Base-by-base conservation (phyloP, 2,329 filamentous ascomycete species). In the Anisogramma anomala region DNA sequence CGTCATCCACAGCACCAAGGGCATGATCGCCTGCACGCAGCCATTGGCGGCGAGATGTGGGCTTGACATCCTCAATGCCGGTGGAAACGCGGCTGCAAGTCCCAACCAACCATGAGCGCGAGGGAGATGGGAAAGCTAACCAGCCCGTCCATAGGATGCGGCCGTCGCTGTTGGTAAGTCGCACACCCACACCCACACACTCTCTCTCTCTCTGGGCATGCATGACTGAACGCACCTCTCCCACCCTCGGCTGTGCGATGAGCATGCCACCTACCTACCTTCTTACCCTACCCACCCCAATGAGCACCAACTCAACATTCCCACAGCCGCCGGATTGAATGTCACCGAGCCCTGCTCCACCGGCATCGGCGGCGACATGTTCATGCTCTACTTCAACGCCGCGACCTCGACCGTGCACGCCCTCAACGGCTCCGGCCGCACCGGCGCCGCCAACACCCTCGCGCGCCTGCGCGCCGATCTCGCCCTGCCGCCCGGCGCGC, bases 281-380 rank as follows among this genome's bases (percentile, higher is more conserved):
- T n/a, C n/a, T n/a, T n/a, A n/a, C n/a, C 9, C 25, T 10, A 13
- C 25, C n/a, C 25, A 36, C 18, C 30, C 15, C 4, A 18, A 14
- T 10, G 14, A 10, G 10, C 32, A 36, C 9, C 22, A 9, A 18
- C 13, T 14, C 17, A 26, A 5, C 14, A 1, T 17, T 10, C 28
- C 25, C 17, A 27, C 43, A 85, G 89, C 91, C 33, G 91, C 91
- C 23, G 87, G 79, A 4, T 69, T 98, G 42, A 96, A 95, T 62
- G 75, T 96, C 56, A 94, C 89, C 0, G 91, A 98, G 58, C 91
- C 91, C 6, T 79, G 79, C 45, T 91, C 84, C 5, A 96, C 91
- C 1, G 91, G 91, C 30, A 95, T 98, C 46, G 91, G 91, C 43
- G 91, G 91, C 48, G 91, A 98, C 63, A 87, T 94, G 79, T 98